Evolutionary conservation across 2,329 filamentous ascomycete genomes (phyloP), one percentile per base, ranked within the genome.

Genomic region (Cladorrhinum sp.): DNA sequence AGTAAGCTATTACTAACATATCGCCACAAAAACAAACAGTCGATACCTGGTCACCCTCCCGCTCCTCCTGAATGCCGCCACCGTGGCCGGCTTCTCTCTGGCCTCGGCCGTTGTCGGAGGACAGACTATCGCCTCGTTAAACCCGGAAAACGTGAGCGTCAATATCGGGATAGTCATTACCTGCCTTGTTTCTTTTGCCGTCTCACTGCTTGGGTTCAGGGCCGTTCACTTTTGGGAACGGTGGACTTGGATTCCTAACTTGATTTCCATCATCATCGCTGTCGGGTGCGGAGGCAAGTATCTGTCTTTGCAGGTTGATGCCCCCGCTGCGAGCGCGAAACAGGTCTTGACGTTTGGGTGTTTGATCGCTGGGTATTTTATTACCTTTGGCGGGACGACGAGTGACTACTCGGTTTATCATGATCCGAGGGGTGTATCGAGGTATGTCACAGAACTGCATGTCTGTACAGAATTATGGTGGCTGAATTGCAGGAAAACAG

Each of bases 331-430:
- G 30, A 74, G 73, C 0, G 69, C 70, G 8, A 63, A 71, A n/a
- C 70, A 72, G 55, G 71, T 80, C n/a, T 64, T 81, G 18, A 77
- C 76, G 18, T 80, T 78, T 63, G 79, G 74, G 9, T 74, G 78
- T 21, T 65, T 81, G 51, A 79, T 82, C 39, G 81, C 82, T 2
- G 77, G 78, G 2, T 82, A 82, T 60, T 80, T 85, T 50, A 73
- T 86, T 62, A 82, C 79, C 0, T 86, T 84, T 68, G 81, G 79
- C 8, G 81, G 80, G 2, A 80, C 80, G 3, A 79, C 77, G 0
- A 82, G 80, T n/a, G 83, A 86, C 65, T 85, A 84, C 62, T 78
- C 79, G n/a, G 80, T 80, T 8, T 86, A 86, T 66, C 80, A 84
- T 70, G 73, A 76, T 55, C 78, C 80, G 3, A 69, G 72, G 23